Evolutionary conservation across 169 alveolate genomes (phyloP).

Genomic region (Plasmodium adleri): DNA sequence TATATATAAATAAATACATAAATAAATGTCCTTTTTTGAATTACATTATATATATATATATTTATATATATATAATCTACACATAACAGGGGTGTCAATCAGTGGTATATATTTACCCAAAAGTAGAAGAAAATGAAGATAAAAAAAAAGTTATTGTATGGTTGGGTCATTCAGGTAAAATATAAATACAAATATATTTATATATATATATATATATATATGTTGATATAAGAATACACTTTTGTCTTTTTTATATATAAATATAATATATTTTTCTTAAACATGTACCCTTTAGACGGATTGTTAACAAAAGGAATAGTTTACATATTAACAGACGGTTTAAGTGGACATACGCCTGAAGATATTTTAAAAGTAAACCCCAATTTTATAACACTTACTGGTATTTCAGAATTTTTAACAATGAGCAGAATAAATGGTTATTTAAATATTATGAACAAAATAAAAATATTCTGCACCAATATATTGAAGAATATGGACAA

Average conservation of each 20-base stretch:
- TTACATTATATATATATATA: not conserved
- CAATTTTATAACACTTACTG: constrained; percentile 58
- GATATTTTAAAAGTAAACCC: constrained; percentile 69
- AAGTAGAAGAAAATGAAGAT: constrained; percentile 15
- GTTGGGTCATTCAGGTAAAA: constrained; percentile 76
- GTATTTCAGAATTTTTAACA: constrained; percentile 73
- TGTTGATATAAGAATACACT: not conserved
- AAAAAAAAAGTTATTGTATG: constrained; percentile 45
- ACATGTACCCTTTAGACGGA: constrained; percentile 32
- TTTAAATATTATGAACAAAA: constrained; percentile 73
- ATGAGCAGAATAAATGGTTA: constrained; percentile 77
- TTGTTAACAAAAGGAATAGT: constrained; percentile 75
- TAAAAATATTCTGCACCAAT: constrained; percentile 36
- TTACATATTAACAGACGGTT: constrained; percentile 67
- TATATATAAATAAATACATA: not conserved
- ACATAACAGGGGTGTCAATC: constrained; percentile 73
- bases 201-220: not conserved
- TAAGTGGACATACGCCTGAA: constrained; percentile 74
- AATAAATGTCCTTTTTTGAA: not conserved
- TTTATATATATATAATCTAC: not conserved
- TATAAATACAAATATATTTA: not conserved
- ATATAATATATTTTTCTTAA: too few species aligned
- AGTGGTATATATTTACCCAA: constrained; percentile 66
- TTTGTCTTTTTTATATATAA: not conserved
- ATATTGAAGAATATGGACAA: constrained; percentile 34